Percentiles rank a stretch among this genome's conserved stretches.
phyloP scores from a whole-genome alignment of 2,329 filamentous ascomycete species.

The Hymenoscyphus fraxineus region DNA sequence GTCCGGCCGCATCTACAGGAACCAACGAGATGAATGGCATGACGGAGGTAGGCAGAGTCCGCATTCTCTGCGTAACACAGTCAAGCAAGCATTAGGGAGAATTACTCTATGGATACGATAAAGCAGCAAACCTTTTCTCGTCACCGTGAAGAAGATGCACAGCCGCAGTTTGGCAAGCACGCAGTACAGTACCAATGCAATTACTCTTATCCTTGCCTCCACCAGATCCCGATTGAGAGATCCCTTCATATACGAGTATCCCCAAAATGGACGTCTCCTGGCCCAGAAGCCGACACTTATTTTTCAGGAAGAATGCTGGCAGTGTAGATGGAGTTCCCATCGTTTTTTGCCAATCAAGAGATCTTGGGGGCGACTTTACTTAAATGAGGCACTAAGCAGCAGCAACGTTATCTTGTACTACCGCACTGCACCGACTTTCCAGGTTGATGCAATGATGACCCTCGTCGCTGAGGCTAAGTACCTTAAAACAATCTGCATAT shows the following conservation, averaged over 20 bases:
- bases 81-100: not conserved
- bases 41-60: not conserved
- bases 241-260: not conserved
- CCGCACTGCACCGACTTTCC: constrained; percentile 1
- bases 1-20: not conserved
- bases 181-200: not conserved
- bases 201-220: not conserved
- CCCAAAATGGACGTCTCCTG: not conserved
- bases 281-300: not conserved
- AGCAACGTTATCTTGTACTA: constrained; percentile 1
- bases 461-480: not conserved
- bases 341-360: not conserved
- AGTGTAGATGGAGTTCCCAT: not conserved
- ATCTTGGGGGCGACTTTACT: not conserved
- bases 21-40: not conserved
- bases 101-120: not conserved
- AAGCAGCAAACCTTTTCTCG: not conserved
- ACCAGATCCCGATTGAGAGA: not conserved
- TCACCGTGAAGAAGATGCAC: not conserved
- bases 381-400: not conserved
- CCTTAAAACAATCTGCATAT: not conserved
- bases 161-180: not conserved
- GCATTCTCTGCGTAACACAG: not conserved
- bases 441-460: not conserved
- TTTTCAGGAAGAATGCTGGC: not conserved